Base-by-base conservation (phyloP, 352 stramenopile genomes). In the Phytopythium litorale region DNA sequence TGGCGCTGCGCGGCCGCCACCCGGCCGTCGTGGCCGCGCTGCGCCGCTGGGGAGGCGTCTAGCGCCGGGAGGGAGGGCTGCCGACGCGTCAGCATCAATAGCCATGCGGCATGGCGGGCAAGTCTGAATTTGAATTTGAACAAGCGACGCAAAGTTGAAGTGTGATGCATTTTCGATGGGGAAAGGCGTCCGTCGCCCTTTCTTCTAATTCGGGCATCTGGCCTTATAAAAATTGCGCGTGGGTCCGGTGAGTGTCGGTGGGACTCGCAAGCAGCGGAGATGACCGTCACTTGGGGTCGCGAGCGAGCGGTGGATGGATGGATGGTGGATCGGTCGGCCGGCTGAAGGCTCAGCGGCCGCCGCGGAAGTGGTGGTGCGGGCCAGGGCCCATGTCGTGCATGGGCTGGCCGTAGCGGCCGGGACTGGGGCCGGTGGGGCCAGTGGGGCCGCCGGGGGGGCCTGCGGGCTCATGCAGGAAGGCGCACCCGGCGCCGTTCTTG, bases 401-500 rank as follows among this genome's bases (percentile, higher is more conserved):
- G 19, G 60, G 43, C 42, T 60, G 72, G 56, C 71, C 71, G 60
- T 88, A 89, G 60, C 76, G 69, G 32, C 81, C 73, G n/a, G 46
- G 12, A 12, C 25, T 33, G 25, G 25, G 25, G 25, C 25, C 25
- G 1, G n/a, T n/a, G n/a, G 18, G 18, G 7, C 42, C 42, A 9
- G 8, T 15, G 42, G 8, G 8, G 42, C 42, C 42, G 19, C 3
- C 19, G 16, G 9, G 4, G 13, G 40, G 40, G 40, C 0, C 40
- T 0, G n/a, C 11, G 60, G n/a, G 62, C 50, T 85, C 80, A 72
- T 94, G 85, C 37, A 80, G 64, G 62, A 80, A 94, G 53, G 87
- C 71, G 64, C 85, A 94, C 56, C 64, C 75, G 50, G 66, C 75
- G 54, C 85, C 85, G 58, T 92, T 80, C 49, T 90, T 89, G 71